phyloP scores from a whole-genome alignment of 768 basidiomycete species.

The Podaxis sp. region DNA sequence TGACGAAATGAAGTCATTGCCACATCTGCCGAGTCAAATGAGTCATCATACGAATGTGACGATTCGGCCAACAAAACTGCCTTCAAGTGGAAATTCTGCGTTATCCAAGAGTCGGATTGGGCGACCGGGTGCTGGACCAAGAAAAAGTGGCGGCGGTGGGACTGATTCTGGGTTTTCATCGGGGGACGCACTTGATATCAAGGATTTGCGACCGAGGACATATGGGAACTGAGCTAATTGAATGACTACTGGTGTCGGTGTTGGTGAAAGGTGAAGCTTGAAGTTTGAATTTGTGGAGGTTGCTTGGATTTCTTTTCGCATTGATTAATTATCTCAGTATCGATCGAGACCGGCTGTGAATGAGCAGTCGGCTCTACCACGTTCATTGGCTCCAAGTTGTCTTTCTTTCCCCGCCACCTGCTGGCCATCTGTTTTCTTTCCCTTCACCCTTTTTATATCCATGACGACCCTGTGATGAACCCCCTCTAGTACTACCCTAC shows the following conservation, averaged over 20 bases:
- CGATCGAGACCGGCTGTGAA: constrained; percentile 5
- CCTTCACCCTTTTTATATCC: neutral
- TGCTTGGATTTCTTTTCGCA: neutral
- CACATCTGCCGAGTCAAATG: constrained; percentile 31
- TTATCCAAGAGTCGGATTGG: constrained; percentile 49
- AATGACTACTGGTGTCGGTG: neutral
- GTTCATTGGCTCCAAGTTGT: constrained; percentile 5
- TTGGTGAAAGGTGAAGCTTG: neutral
- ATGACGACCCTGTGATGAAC: constrained; percentile 9
- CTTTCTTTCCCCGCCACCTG: neutral
- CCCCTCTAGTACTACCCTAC: constrained; percentile 4
- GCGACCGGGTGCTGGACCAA: constrained; percentile 34
- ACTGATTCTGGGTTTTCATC: constrained; percentile 9
- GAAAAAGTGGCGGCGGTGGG: constrained; percentile 20
- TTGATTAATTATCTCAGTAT: neutral
- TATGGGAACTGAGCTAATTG: constrained; percentile 18
- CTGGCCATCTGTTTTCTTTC: neutral
- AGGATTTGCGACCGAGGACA: constrained; percentile 25
- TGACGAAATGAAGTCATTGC: constrained; percentile 34
- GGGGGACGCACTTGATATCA: constrained; percentile 22
- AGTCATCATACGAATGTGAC: constrained; percentile 41
- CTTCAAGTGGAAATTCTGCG: constrained; percentile 27
- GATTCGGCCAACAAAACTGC: constrained; percentile 38
- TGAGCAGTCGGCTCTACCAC: constrained; percentile 8
- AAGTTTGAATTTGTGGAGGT: neutral